Evolutionary conservation across 768 basidiomycete species (phyloP).

Genomic region (Stropharia rugosoannulata): DNA sequence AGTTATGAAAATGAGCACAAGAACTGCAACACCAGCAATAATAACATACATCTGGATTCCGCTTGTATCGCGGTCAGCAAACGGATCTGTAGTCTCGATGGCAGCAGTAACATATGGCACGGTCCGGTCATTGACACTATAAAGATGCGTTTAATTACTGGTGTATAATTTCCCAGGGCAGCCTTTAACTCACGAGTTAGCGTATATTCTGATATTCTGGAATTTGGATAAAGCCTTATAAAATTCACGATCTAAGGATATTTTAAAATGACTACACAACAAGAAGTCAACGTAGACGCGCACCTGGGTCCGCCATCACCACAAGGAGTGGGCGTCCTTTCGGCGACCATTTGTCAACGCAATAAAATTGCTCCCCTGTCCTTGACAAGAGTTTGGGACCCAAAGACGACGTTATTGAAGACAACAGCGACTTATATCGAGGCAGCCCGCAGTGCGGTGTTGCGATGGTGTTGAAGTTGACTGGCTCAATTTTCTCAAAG

Average conservation of each 20-base stretch:
- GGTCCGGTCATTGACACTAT: conserved; percentile 69
- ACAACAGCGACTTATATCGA: conserved; percentile 58
- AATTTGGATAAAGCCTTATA: conserved; percentile 71
- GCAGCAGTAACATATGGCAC: conserved; percentile 83
- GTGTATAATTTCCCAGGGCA: not conserved
- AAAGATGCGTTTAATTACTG: not conserved
- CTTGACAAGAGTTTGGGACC: conserved; percentile 73
- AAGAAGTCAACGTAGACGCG: conserved; percentile 10
- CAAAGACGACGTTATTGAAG: conserved; percentile 48
- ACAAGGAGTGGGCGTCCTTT: conserved; percentile 68
- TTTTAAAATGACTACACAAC: not conserved
- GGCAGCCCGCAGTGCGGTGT: conserved; percentile 83
- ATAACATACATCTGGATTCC: conserved; percentile 30
- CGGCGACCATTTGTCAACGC: conserved; percentile 68
- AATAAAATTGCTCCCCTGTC: conserved; percentile 80
- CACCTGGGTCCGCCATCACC: conserved; percentile 80
- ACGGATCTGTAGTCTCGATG: conserved; percentile 68
- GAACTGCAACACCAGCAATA: too few species aligned
- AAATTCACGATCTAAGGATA: conserved; percentile 62
- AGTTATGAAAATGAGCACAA: not conserved
- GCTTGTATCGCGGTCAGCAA: conserved; percentile 50
- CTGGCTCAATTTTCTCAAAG: conserved; percentile 67
- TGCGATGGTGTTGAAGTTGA: conserved; percentile 83
- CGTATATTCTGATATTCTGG: conserved; percentile 71
- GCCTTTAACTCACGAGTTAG: conserved; percentile 60